Evolutionary conservation across 106 monocot genomes (phyloP).

Genomic region (Dioscorea dumetorum): DNA sequence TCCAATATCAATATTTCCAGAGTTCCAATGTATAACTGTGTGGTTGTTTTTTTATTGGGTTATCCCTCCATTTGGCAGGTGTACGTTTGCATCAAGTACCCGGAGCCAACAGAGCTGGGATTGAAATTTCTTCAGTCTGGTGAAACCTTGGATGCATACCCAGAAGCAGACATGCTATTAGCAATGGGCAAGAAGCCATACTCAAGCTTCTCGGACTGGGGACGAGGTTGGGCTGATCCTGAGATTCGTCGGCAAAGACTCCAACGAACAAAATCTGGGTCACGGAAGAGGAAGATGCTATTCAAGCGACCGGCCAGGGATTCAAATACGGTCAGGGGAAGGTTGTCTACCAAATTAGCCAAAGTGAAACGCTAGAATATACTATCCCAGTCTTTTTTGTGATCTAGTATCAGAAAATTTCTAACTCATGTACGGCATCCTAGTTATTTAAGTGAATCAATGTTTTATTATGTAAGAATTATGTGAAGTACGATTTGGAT

Average conservation of each 20-base stretch:
- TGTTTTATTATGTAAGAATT: too few species aligned
- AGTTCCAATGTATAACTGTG: too few species aligned
- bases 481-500: too few species aligned
- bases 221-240: constrained; percentile 93
- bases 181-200: constrained; percentile 22
- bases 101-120: constrained; percentile 63
- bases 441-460: too few species aligned
- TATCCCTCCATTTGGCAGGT: constrained; percentile 31
- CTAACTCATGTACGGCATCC: too few species aligned
- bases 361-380: constrained; percentile 4
- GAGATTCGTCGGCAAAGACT: constrained; percentile 76
- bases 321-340: constrained; percentile 44
- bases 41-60: too few species aligned
- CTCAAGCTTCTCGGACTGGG: constrained; percentile 79
- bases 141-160: constrained; percentile 33
- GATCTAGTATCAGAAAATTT: too few species aligned
- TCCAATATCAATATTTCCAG: too few species aligned
- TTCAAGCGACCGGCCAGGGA: neutral
- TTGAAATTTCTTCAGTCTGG: constrained; percentile 35
- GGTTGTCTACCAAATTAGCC: constrained; percentile 55
- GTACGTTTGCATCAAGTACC: constrained; percentile 41
- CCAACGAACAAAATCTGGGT: constrained; percentile 17
- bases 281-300: constrained; percentile 25
- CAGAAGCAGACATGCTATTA: constrained; percentile 84
- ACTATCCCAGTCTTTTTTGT: too few species aligned